These are phyloP conservation scores for Ophiostoma tasmaniense DNA, from an alignment of 2,329 filamentous ascomycete genomes.

Conservation along the genomic window DNA sequence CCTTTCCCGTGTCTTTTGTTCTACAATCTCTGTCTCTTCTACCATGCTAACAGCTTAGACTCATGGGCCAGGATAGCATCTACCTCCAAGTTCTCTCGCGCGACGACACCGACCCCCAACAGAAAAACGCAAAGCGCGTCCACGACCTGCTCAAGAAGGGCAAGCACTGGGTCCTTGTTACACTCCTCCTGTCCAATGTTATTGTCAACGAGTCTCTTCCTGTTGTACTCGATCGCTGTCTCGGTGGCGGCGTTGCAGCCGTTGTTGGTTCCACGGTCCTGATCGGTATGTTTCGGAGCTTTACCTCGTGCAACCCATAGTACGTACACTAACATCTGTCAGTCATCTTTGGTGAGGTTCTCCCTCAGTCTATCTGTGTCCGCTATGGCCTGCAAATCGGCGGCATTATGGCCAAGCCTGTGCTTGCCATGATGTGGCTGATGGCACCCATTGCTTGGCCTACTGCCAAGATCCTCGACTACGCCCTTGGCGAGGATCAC, in stretches of 20 bases:
- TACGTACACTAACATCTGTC: neutral
- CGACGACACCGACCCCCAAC: conserved; percentile 76
- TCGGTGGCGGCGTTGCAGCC: conserved; percentile 90
- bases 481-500: conserved; percentile 85
- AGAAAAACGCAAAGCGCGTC: conserved; percentile 75
- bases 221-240: conserved; percentile 85
- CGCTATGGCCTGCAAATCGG: conserved; percentile 93
- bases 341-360: conserved; percentile 98
- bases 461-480: conserved; percentile 90
- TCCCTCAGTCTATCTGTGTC: conserved; percentile 92
- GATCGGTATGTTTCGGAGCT: conserved; percentile 59
- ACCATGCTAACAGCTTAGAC: conserved; percentile 25
- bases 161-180: conserved; percentile 98
- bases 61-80: conserved; percentile 78
- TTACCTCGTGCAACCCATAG: neutral
- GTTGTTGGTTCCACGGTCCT: conserved; percentile 87
- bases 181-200: conserved; percentile 86
- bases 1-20: neutral
- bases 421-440: conserved; percentile 83
- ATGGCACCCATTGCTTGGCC: conserved; percentile 88
- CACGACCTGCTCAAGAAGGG: conserved; percentile 72
- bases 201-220: conserved; percentile 96
- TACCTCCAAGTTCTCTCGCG: conserved; percentile 91
- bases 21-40: neutral
- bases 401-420: conserved; percentile 83